Base-by-base conservation (phyloP, 1,284 basidiomycete species). In the Cronartium ribicola region DNA sequence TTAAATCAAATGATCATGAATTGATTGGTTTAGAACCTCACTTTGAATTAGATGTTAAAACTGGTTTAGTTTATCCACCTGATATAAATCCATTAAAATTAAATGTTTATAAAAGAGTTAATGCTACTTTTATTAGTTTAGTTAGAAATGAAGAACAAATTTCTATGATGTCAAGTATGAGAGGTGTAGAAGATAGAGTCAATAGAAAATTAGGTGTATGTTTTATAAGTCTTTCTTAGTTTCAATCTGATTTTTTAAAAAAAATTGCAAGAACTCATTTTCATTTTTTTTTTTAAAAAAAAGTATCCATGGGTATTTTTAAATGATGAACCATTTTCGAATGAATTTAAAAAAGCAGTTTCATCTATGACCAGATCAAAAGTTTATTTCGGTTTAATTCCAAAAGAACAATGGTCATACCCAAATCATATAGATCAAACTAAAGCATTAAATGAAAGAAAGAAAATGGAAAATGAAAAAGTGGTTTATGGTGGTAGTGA, bases 401-500 rank as follows among this genome's bases (percentile, higher is more conserved):
- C 77, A 4, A 60, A 76, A 40, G 77, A 80, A 55, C 77, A 79
- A 73, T 81, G 80, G 80, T 75, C 78, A 57, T 79, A 80, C 41
- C 80, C 80, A 0, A 59, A 76, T 11, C 77, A 77, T 64, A 80
- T 81, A 61, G 76, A 79, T 64, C 76, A 79, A 71, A 68, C 62
- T 10, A 77, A 78, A 60, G 80, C 80, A 2, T 76, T 77, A 2
- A 66, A 75, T 40, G 37, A 75, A 41, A 75, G 80, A 71, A 75
- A 73, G 29, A 60, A 75, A 60, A 79, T 79, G 61, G 55, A 55
- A 36, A 48, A 10, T 11, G 10, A 77, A 40, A 48, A 76, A 2
- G 76, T 80, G 71, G 78, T 80, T 37, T 80, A 81, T 57, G 80
- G 80, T 6, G 78, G 64, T 8, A 79, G 77, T n/a, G 77, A 79